Base-by-base conservation (phyloP, 2,329 filamentous ascomycete genomes). In the Camptophora hylomeconis region DNA sequence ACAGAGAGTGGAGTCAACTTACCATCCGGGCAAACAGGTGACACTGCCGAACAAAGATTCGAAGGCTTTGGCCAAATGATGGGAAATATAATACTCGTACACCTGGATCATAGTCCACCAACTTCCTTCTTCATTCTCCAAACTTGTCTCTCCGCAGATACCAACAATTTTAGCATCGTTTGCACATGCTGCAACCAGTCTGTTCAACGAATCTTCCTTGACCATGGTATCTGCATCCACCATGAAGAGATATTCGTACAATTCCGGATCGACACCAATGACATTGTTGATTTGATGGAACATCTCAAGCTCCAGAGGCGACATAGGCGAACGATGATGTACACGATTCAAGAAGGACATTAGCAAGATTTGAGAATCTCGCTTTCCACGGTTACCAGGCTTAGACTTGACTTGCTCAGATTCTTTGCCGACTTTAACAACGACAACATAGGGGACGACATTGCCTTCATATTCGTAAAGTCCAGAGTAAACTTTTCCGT, bases 51-150 rank as follows among this genome's bases (percentile, higher is more conserved):
- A 98, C 36, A 98, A 72, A 36, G 84, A 94, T 54, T 98, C 89
- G 51, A 98, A 98, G 38, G 89, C 83, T 63, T 98, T 98, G 30
- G 89, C 68, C 53, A 98, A 62, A 57, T 98, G 80, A 66, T 98
- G 89, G 17, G 89, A 95, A 50, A 98, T 98, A 56, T 86, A 98
- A 65, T 98, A 98, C 56, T 98, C 89, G 60, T 98, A 98, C 41
- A 98, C 89, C 55, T 98, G 89, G 48, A 98, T 98, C 89, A 98
- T 98, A 8, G 89, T 98, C 82, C 83, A 93, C 84, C 86, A 95
- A 47, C 77, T 86, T 42, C 77, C 71, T 46, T 94, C 83, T 53
- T 94, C 87, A 48, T 98, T 98, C 52, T 94, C 81, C 47, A 98
- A 65, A 54, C 78, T 89, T 2, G 89, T 98, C 55, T 98, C 89